These are phyloP conservation scores for Trichoderma lentiforme DNA, from an alignment of 2,329 filamentous ascomycete species.

Conservation along the genomic window DNA sequence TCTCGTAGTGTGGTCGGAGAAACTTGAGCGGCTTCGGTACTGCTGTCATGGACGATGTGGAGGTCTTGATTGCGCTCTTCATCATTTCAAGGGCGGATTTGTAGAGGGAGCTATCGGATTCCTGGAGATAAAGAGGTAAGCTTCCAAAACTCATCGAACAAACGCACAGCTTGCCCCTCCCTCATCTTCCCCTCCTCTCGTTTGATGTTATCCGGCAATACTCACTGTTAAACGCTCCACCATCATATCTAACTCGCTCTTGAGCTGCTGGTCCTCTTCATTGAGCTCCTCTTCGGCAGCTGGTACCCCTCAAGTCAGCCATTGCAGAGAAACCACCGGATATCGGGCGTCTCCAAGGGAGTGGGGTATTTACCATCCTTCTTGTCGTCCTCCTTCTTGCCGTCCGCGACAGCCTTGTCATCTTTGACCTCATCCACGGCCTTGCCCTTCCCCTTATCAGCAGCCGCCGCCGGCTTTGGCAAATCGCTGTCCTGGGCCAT, in stretches of 20 bases:
- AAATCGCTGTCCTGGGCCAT: slow-evolving; percentile 95
- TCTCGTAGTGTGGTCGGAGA: slow-evolving; percentile 91
- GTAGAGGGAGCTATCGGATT: slow-evolving; percentile 83
- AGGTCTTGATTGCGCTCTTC: slow-evolving; percentile 98
- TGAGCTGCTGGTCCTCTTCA: slow-evolving; percentile 97
- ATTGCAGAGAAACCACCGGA: not conserved
- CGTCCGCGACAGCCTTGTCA: slow-evolving; percentile 66
- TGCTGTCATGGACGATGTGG: slow-evolving; percentile 98
- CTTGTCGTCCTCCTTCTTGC: slow-evolving; percentile 73
- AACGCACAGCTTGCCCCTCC: not conserved
- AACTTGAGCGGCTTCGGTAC: slow-evolving; percentile 99
- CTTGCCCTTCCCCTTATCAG: slow-evolving; percentile 95
- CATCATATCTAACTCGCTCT: slow-evolving; percentile 96
- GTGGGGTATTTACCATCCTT: slow-evolving; percentile 39
- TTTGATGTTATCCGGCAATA: slow-evolving; percentile 6
- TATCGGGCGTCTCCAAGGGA: slow-evolving; percentile 8
- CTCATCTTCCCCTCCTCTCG: not conserved
- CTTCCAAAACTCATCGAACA: not conserved
- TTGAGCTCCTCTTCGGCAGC: slow-evolving; percentile 77
- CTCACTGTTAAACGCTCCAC: slow-evolving; percentile 87
- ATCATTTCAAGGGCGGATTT: slow-evolving; percentile 91
- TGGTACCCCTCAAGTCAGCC: slow-evolving; percentile 19
- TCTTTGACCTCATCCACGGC: slow-evolving; percentile 68
- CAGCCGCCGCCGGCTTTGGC: slow-evolving; percentile 60
- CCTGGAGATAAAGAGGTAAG: slow-evolving; percentile 48